Percentiles rank a stretch among this genome's conserved stretches.
These are phyloP conservation scores for Nakaseomyces sp. DNA, from an alignment of 1,139 yeast genomes.

Conservation along the genomic window DNA sequence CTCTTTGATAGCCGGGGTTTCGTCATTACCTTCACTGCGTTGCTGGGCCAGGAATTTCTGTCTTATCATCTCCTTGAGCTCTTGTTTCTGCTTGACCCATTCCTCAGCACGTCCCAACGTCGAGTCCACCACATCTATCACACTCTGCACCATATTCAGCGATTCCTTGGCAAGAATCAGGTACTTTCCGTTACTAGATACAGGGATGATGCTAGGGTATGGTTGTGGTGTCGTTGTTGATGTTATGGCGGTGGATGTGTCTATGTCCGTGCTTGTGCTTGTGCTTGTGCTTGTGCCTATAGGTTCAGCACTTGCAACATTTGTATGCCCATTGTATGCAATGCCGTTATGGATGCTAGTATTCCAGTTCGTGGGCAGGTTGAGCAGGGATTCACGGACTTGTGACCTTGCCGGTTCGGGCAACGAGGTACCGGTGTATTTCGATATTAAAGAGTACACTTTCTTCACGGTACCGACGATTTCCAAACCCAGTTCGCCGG, in stretches of 20 bases:
- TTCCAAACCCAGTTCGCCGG: constrained; percentile 58
- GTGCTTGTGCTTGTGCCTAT: neutral
- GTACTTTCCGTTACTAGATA: constrained; percentile 47
- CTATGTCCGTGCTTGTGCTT: neutral
- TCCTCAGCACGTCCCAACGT: constrained; percentile 75
- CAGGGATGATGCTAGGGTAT: constrained; percentile 4
- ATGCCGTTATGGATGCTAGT: constrained; percentile 30
- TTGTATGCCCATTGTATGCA: neutral
- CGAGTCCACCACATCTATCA: constrained; percentile 75
- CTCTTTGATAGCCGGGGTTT: too few species aligned
- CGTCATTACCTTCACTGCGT: neutral
- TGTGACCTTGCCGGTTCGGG: constrained; percentile 81
- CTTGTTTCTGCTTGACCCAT: constrained; percentile 56
- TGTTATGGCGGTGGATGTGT: too few species aligned
- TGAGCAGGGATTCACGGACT: constrained; percentile 69
- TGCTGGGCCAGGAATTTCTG: constrained; percentile 22
- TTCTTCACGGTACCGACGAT: constrained; percentile 83
- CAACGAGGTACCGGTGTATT: constrained; percentile 63
- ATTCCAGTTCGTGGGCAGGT: constrained; percentile 62
- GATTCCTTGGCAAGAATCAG: constrained; percentile 82
- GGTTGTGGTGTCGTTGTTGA: neutral
- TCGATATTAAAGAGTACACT: constrained; percentile 76
- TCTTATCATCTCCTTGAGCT: constrained; percentile 26
- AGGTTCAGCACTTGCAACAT: neutral
- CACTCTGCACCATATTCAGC: constrained; percentile 74